These are phyloP conservation scores for Pseudogymnoascus sp. DNA, from an alignment of 2,329 filamentous ascomycete genomes.

Conservation along the genomic window DNA sequence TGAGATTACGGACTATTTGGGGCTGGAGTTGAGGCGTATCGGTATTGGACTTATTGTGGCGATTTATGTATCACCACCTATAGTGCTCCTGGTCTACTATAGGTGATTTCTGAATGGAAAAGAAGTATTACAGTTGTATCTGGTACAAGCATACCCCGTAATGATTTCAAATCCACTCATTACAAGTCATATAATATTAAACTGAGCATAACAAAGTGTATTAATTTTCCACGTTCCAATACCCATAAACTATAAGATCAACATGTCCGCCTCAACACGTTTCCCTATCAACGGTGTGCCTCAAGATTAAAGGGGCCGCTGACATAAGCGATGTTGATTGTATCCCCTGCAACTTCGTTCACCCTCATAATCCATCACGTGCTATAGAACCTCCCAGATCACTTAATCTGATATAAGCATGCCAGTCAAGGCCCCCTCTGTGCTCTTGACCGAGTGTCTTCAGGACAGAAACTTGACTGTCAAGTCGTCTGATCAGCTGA, in stretches of 20 bases:
- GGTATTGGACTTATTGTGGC: neutral
- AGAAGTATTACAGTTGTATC: neutral
- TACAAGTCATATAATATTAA: neutral
- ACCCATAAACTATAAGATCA: neutral
- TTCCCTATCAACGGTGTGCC: neutral
- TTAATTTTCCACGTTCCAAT: neutral
- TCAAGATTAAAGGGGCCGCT: neutral
- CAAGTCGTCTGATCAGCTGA: conserved; percentile 16
- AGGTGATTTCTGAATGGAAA: conserved; percentile 1
- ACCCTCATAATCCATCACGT: neutral
- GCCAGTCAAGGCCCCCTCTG: neutral
- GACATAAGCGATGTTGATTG: conserved; percentile 1
- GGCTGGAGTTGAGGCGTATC: neutral
- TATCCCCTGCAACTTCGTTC: neutral
- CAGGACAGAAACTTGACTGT: conserved; percentile 26
- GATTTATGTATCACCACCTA: conserved; percentile 8
- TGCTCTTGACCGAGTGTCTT: conserved; percentile 15
- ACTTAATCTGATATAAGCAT: conserved; percentile 8
- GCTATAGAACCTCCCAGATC: neutral
- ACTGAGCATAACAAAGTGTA: neutral
- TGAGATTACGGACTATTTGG: conserved; percentile 6
- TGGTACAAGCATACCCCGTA: neutral
- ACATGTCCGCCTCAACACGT: neutral
- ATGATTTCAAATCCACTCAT: neutral
- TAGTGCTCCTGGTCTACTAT: conserved; percentile 1